A percentile compares a stretch with the other conserved stretches of the same genome.
phyloP scores from a whole-genome alignment of 1,284 basidiomycete genomes.

The Leccinum griseonigrum region DNA sequence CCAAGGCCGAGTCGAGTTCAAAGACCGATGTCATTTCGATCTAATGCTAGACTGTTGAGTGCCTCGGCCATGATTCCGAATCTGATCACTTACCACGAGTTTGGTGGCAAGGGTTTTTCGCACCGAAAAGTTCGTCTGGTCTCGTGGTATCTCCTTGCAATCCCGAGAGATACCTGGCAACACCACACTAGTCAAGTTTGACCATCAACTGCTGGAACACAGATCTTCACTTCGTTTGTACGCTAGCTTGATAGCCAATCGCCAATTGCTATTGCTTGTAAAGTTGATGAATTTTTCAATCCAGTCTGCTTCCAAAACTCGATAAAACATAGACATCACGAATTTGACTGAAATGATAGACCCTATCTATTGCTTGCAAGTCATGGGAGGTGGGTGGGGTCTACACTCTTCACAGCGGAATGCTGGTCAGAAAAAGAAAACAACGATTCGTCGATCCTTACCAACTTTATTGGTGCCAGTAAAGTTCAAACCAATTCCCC shows the following conservation, averaged over 20 bases:
- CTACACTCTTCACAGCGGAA: conserved; percentile 54
- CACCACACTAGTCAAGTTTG: not conserved
- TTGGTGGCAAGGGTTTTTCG: conserved; percentile 77
- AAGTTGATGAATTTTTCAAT: conserved; percentile 86
- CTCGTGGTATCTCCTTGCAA: conserved; percentile 72
- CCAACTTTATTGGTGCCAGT: conserved; percentile 82
- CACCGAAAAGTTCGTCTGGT: conserved; percentile 80
- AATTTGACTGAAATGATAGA: conserved; percentile 85
- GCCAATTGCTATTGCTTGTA: conserved; percentile 91
- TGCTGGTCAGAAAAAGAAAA: not conserved
- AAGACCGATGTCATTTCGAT: conserved; percentile 72
- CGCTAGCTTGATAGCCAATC: conserved; percentile 79
- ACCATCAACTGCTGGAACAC: not conserved
- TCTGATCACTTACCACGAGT: conserved; percentile 48
- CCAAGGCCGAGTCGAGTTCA: conserved; percentile 76
- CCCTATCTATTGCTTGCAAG: conserved; percentile 85
- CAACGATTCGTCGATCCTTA: conserved; percentile 31
- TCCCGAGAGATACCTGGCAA: conserved; percentile 73
- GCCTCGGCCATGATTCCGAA: not conserved
- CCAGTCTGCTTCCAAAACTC: conserved; percentile 82
- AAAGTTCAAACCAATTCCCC: conserved; percentile 74
- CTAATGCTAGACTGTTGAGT: conserved; percentile 35
- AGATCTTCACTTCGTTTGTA: conserved; percentile 62
- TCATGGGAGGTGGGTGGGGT: conserved; percentile 70
- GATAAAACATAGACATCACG: conserved; percentile 82